Conservation (phyloP, 768 basidiomycete genomes). For the Lentinula edodes region DNA sequence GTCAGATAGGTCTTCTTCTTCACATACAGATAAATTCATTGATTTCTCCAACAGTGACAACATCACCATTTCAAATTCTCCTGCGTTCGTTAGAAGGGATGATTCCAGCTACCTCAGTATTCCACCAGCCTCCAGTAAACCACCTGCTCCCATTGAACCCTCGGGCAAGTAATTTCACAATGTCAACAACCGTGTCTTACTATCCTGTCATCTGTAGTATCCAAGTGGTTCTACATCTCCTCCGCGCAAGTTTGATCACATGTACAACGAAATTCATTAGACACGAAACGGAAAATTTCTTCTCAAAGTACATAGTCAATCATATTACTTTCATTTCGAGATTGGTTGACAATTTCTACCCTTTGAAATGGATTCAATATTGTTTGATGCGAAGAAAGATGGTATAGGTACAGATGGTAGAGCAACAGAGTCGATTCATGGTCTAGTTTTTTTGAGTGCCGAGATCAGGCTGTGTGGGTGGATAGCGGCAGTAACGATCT, state of each 20-base stretch:
- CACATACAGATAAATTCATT: background rate
- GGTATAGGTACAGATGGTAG: background rate
- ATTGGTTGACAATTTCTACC: no score
- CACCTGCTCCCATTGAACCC: constrained; percentile 86
- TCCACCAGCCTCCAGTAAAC: constrained; percentile 75
- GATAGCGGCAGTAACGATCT: constrained; percentile 88
- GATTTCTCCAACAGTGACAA: constrained; percentile 54
- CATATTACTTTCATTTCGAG: background rate
- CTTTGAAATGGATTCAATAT: no score
- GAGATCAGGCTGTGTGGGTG: constrained; percentile 56
- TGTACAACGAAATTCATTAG: background rate
- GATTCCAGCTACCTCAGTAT: constrained; percentile 61
- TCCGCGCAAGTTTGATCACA: constrained; percentile 66
- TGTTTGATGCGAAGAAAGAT: no score
- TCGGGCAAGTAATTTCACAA: constrained; percentile 55
- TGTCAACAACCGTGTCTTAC: constrained; percentile 1
- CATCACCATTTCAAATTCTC: constrained; percentile 69
- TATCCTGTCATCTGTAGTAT: constrained; percentile 40
- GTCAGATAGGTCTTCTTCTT: constrained; percentile 41
- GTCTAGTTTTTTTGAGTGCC: constrained; percentile 17
- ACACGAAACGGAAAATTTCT: background rate
- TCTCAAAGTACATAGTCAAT: background rate
- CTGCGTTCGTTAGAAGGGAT: constrained; percentile 56
- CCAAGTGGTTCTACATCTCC: constrained; percentile 93
- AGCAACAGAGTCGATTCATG: background rate